phyloP scores from a whole-genome alignment of 768 basidiomycete genomes.

The Vararia minispora region DNA sequence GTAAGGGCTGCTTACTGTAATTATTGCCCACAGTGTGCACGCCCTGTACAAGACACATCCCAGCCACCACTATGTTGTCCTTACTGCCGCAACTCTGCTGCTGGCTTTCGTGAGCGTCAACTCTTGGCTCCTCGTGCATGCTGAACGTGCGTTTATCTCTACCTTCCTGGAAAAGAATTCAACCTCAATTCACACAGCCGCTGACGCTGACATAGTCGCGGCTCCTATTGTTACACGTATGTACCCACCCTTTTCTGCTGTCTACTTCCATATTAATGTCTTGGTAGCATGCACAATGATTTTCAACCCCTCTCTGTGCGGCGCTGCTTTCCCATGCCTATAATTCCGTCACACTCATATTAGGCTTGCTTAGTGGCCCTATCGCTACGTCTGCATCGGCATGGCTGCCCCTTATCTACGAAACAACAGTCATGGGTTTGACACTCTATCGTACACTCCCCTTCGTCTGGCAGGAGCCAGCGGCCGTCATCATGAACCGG shows the following conservation, averaged over 20 bases:
- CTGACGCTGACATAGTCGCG: background rate
- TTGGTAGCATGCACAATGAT: conserved; percentile 31
- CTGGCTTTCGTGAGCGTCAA: conserved; percentile 34
- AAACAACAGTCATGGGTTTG: conserved; percentile 25
- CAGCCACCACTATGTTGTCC: too few species aligned
- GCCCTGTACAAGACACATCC: too few species aligned
- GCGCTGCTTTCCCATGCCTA: background rate
- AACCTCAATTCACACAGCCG: too few species aligned
- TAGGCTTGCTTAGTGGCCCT: conserved; percentile 13
- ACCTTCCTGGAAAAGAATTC: too few species aligned
- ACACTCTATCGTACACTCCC: conserved; percentile 22
- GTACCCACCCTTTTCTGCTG: background rate
- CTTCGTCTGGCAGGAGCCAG: background rate
- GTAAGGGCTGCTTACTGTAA: too few species aligned
- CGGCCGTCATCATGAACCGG: conserved; percentile 3
- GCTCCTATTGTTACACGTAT: conserved; percentile 2
- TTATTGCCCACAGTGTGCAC: too few species aligned
- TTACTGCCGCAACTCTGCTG: too few species aligned
- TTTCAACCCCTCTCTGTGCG: conserved; percentile 20
- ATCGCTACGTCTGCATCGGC: conserved; percentile 27
- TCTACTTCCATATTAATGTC: background rate
- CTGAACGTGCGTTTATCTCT: conserved; percentile 32
- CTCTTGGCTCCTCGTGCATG: conserved; percentile 39
- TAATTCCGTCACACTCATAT: background rate
- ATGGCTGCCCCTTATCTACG: conserved; percentile 30